These are phyloP conservation scores for Arthrinium phaeospermum DNA, from an alignment of 2,329 filamentous ascomycete species.

Conservation along the genomic window DNA sequence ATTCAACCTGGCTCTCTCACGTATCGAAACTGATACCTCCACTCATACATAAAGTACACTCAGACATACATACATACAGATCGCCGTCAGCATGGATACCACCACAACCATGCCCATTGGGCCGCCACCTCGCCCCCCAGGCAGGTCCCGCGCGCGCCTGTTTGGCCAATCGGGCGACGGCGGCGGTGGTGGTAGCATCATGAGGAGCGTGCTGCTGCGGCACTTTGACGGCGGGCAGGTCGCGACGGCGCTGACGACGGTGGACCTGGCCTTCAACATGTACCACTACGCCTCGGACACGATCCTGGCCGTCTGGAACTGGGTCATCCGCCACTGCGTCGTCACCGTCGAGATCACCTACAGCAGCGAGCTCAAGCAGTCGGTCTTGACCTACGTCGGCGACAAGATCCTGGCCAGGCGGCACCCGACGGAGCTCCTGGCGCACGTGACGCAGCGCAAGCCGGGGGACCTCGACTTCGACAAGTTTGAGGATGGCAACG, in stretches of 20 bases:
- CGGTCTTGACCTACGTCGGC: neutral
- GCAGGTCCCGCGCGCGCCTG: neutral
- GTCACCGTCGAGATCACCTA: constrained; percentile 7
- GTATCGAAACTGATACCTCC: neutral
- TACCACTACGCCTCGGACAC: neutral
- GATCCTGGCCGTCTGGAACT: neutral
- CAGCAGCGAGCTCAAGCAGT: neutral
- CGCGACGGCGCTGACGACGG: neutral
- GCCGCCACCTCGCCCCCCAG: neutral
- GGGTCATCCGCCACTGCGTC: constrained; percentile 9
- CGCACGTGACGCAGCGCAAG: neutral
- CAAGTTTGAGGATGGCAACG: neutral
- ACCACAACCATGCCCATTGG: neutral
- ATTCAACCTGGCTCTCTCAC: neutral
- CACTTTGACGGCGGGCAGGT: constrained; percentile 6
- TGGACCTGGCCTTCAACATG: neutral
- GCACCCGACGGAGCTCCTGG: neutral
- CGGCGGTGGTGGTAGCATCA: neutral
- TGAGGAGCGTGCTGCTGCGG: neutral
- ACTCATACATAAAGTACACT: neutral
- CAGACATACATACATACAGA: neutral
- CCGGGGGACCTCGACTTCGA: neutral
- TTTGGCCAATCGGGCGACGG: neutral
- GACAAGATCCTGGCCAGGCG: neutral
- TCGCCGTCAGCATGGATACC: neutral